Evolutionary conservation across 2,329 filamentous ascomycete species (phyloP).

Genomic region (Verticillium longisporum): DNA sequence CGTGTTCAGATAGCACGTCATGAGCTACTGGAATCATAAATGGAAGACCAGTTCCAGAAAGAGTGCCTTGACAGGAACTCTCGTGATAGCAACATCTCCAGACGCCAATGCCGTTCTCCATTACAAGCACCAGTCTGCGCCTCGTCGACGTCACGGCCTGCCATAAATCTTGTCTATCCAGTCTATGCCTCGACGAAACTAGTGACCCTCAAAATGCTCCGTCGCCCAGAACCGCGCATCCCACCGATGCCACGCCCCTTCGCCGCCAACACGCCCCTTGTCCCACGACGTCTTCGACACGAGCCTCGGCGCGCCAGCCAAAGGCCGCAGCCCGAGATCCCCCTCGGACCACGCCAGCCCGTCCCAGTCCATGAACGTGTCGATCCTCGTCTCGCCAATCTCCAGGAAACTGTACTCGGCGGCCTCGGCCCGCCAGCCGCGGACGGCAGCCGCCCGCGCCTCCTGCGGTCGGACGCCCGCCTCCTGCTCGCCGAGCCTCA

Average conservation of each 20-base stretch:
- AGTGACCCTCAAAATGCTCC: neutral
- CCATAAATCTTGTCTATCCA: neutral
- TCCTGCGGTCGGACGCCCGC: neutral
- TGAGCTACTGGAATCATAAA: no score
- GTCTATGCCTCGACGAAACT: no score
- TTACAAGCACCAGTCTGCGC: no score
- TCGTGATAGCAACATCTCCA: no score
- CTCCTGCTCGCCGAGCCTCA: constrained; percentile 10
- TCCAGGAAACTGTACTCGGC: constrained; percentile 12
- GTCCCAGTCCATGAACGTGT: neutral
- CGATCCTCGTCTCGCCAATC: neutral
- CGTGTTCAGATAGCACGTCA: neutral
- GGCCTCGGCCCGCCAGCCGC: constrained; percentile 5
- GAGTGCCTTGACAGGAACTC: no score
- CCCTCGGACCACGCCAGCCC: neutral
- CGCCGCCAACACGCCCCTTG: neutral
- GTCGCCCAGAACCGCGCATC: neutral
- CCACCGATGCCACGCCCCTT: neutral
- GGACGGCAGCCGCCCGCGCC: constrained; percentile 5
- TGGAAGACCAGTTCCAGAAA: no score
- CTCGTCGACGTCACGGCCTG: neutral
- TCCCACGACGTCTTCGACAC: neutral
- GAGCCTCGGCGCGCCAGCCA: neutral
- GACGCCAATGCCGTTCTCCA: no score
- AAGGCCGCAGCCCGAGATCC: neutral